These are phyloP conservation scores for Fusarium sp. DNA, from an alignment of 2,329 filamentous ascomycete species.

Conservation along the genomic window DNA sequence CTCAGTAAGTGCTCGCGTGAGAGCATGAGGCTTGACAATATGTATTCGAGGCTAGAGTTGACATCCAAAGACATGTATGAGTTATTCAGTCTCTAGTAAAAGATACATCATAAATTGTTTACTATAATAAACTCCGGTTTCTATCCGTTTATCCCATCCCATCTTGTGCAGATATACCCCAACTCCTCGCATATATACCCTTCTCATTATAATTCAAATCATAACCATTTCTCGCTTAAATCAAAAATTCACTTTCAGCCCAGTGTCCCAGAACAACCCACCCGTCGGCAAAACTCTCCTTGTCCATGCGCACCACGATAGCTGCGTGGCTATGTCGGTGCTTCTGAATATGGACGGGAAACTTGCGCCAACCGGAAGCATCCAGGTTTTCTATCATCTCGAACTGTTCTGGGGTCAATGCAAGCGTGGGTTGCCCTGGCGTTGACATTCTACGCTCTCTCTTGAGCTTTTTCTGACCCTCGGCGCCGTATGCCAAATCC, in stretches of 20 bases:
- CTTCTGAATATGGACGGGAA: slow-evolving; percentile 80
- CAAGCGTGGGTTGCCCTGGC: slow-evolving; percentile 75
- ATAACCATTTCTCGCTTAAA: slow-evolving; percentile 31
- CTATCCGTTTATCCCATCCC: slow-evolving; percentile 8
- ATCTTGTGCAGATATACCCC: background rate
- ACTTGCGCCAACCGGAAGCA: slow-evolving; percentile 72
- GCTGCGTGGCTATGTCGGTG: slow-evolving; percentile 87
- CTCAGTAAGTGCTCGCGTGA: background rate
- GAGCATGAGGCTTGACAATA: background rate
- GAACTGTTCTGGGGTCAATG: slow-evolving; percentile 84
- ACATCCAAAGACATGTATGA: no score
- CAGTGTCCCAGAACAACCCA: slow-evolving; percentile 83
- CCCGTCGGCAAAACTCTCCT: slow-evolving; percentile 78
- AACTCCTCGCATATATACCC: slow-evolving; percentile 28
- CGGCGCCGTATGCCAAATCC: slow-evolving; percentile 49
- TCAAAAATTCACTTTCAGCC: slow-evolving; percentile 77
- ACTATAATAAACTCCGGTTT: slow-evolving; percentile 4
- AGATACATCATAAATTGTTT: background rate
- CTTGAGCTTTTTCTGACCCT: slow-evolving; percentile 58
- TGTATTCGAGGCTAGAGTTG: no score
- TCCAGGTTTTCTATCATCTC: slow-evolving; percentile 85
- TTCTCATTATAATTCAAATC: background rate
- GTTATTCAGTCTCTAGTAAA: no score
- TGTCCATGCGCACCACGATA: slow-evolving; percentile 83
- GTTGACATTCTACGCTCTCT: slow-evolving; percentile 58